Base-by-base conservation (phyloP, 495 filamentous ascomycete species). In the Daldinia decipiens region DNA sequence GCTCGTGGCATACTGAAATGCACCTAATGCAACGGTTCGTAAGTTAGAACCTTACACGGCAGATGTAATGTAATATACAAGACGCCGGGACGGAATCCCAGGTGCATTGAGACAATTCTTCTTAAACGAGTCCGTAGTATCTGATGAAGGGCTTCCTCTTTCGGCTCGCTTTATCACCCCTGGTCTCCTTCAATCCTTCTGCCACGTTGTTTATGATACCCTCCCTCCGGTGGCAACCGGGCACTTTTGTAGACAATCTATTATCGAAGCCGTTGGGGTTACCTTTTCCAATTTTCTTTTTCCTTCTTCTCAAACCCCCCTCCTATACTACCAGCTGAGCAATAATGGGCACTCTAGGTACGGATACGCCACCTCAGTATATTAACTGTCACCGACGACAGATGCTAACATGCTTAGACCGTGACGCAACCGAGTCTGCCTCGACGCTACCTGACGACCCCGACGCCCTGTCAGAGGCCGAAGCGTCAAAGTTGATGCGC, bases 401-500 rank as follows among this genome's bases (percentile, higher is more conserved):
- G 0, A 47, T 47, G 19, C 43, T 47, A 47, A 47, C 43, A 12
- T 21, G 43, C 19, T 47, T 0, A 47, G 43, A 47, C 43, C 43
- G 43, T 4, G 43, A 47, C 19, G 43, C 19, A 47, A 47, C 43
- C 17, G 43, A 47, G 43, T 47, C 43, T 11, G 24, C 43, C 9
- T 47, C 43, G 43, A 47, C 43, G 43, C 12, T 47, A 47, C 43
- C 43, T 24, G 43, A 21, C 19, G 43, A 24, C 43, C 43, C 43
- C 43, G 43, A 47, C 43, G 13, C 43, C 43, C 63, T 29, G 53
- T 32, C 39, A 71, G 43, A 55, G 72, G 54, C 52, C 70, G 62
- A 38, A 77, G 63, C 72, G 59, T 61, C 40, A 19, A 67, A 68
- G 68, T 82, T 97, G 36, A 85, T 92, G 77, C 79, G 85, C 70